A percentile compares a stretch with the other conserved stretches of the same genome.
Evolutionary conservation across 306 rosid species (phyloP).

Genomic region (Inga leiocalycina): DNA sequence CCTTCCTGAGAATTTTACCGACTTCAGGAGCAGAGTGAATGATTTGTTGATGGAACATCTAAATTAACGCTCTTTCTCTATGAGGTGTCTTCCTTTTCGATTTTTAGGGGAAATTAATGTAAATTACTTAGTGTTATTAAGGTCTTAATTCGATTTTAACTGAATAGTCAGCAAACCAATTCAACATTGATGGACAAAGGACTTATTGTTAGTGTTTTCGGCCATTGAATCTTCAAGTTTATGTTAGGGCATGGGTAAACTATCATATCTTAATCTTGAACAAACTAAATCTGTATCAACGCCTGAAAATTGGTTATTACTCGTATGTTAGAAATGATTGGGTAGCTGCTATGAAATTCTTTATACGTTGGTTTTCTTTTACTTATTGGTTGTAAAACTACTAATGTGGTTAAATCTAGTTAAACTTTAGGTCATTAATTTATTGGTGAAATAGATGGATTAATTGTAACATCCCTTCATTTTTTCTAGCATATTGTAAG

Average conservation of each 20-base stretch:
- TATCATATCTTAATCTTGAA: background rate
- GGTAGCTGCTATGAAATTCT: background rate
- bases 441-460: background rate
- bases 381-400: background rate
- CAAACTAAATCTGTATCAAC: background rate
- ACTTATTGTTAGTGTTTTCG: background rate
- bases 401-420: background rate
- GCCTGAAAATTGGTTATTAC: background rate
- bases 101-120: background rate
- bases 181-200: background rate
- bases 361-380: background rate
- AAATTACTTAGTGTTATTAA: background rate
- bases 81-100: background rate
- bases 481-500: constrained; percentile 3
- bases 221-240: background rate
- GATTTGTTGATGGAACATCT: background rate
- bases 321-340: background rate
- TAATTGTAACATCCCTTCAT: background rate
- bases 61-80: background rate
- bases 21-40: background rate
- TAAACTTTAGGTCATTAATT: background rate
- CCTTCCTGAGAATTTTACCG: background rate
- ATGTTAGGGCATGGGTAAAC: background rate
- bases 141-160: background rate
- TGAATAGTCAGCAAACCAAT: background rate